Conservation (phyloP, 2,329 filamentous ascomycete genomes). For the Peltaster fructicola region DNA sequence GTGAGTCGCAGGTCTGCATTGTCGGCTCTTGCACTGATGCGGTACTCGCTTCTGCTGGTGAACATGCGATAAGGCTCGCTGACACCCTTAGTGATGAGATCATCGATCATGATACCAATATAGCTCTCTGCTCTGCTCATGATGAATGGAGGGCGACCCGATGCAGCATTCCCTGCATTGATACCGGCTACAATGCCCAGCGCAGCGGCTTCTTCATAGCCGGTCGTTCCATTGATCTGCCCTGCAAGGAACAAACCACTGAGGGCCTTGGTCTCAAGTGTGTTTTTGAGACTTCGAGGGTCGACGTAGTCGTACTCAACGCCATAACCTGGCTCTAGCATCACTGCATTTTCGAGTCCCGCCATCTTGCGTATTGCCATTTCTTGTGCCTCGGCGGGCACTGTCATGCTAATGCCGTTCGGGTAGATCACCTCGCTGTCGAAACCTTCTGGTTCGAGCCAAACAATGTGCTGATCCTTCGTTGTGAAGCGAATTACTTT, state of each 20-base stretch:
- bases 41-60: slow-evolving; percentile 86
- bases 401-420: slow-evolving; percentile 93
- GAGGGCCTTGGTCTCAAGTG: slow-evolving; percentile 86
- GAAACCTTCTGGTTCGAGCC: slow-evolving; percentile 94
- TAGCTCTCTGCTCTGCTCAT: slow-evolving; percentile 77
- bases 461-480: slow-evolving; percentile 71
- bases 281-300: slow-evolving; percentile 69
- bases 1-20: slow-evolving; percentile 86
- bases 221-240: slow-evolving; percentile 95
- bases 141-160: slow-evolving; percentile 44
- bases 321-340: slow-evolving; percentile 91
- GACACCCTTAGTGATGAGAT: slow-evolving; percentile 90
- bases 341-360: slow-evolving; percentile 75
- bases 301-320: slow-evolving; percentile 99
- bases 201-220: slow-evolving; percentile 91
- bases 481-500: slow-evolving; percentile 80
- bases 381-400: slow-evolving; percentile 74
- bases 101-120: slow-evolving; percentile 97
- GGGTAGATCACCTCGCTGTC: slow-evolving; percentile 81
- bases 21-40: slow-evolving; percentile 79
- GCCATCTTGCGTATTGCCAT: slow-evolving; percentile 67
- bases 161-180: slow-evolving; percentile 73
- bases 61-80: slow-evolving; percentile 98
- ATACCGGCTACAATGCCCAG: slow-evolving; percentile 86
- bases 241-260: slow-evolving; percentile 78